Conservation (phyloP, 2,329 filamentous ascomycete species). For the Hirsutella rhossiliensis region DNA sequence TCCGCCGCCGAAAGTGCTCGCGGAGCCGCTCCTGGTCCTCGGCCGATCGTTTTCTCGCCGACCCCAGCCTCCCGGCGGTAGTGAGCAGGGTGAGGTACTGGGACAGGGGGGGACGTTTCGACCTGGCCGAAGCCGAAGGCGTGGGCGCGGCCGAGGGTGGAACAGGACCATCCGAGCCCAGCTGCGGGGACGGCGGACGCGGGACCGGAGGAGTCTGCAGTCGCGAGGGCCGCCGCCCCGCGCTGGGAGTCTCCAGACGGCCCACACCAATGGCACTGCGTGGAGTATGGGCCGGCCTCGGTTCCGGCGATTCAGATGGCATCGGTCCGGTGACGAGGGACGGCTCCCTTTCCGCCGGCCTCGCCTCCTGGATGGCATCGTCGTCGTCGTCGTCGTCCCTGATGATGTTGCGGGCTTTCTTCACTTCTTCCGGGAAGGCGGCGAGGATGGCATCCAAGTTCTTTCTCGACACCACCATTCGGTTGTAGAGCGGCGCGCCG, state of each 20-base stretch:
- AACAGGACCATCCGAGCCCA: conserved; percentile 2
- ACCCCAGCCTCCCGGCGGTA: not conserved
- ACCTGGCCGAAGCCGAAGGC: not conserved
- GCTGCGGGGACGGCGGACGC: conserved; percentile 6
- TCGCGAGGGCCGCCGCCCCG: not conserved
- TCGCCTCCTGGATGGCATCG: too few relatives aligned
- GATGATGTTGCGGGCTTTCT: conserved; percentile 4
- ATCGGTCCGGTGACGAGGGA: too few relatives aligned
- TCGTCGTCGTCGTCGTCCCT: not conserved
- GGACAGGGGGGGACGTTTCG: not conserved
- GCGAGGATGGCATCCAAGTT: conserved; percentile 22
- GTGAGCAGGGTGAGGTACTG: not conserved
- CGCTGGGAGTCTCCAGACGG: not conserved
- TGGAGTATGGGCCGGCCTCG: too few relatives aligned
- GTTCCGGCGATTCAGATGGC: too few relatives aligned
- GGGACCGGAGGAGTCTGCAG: not conserved
- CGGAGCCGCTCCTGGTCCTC: conserved; percentile 13
- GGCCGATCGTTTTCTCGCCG: conserved; percentile 3
- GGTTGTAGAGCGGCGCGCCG: conserved; percentile 15
- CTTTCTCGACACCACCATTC: conserved; percentile 19
- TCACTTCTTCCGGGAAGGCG: conserved; percentile 20
- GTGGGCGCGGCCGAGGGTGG: not conserved
- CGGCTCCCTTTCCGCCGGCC: not conserved
- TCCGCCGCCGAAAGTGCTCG: conserved; percentile 7
- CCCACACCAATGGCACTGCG: too few relatives aligned